These are phyloP conservation scores for Comarum palustre DNA, from an alignment of 306 rosid species.

Conservation along the genomic window DNA sequence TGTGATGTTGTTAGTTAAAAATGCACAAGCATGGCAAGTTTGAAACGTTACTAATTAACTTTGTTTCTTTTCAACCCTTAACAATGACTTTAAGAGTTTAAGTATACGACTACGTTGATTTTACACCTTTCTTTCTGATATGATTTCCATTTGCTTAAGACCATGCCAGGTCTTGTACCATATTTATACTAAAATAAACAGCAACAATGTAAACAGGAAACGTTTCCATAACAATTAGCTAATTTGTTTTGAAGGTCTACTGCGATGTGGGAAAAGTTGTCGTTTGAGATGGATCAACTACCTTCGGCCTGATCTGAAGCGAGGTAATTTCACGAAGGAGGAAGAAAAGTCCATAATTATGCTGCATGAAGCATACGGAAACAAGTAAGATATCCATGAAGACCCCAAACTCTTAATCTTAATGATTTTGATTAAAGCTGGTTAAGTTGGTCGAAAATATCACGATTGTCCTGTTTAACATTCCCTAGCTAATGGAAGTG, in stretches of 20 bases:
- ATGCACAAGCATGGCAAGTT: constrained; percentile 23
- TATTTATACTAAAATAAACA: neutral
- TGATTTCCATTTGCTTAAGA: neutral
- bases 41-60: constrained; percentile 23
- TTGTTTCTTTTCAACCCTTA: constrained; percentile 18
- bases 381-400: constrained; percentile 48
- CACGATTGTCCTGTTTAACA: too few relatives aligned
- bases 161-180: neutral
- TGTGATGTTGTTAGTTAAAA: neutral
- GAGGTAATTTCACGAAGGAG: constrained; percentile 68
- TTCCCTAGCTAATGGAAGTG: too few relatives aligned
- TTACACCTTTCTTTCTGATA: too few relatives aligned
- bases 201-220: neutral
- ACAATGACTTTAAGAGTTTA: constrained; percentile 19
- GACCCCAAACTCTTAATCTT: neutral
- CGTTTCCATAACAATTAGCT: neutral
- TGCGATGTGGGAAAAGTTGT: constrained; percentile 90
- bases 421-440: neutral
- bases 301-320: constrained; percentile 84
- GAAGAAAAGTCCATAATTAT: constrained; percentile 68
- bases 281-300: constrained; percentile 98
- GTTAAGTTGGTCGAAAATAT: too few relatives aligned
- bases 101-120: neutral
- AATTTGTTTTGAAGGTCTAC: constrained; percentile 44
- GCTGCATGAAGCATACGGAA: constrained; percentile 61